phyloP scores from a whole-genome alignment of 139 green algal genomes.

The Monoraphidium neglectum region DNA sequence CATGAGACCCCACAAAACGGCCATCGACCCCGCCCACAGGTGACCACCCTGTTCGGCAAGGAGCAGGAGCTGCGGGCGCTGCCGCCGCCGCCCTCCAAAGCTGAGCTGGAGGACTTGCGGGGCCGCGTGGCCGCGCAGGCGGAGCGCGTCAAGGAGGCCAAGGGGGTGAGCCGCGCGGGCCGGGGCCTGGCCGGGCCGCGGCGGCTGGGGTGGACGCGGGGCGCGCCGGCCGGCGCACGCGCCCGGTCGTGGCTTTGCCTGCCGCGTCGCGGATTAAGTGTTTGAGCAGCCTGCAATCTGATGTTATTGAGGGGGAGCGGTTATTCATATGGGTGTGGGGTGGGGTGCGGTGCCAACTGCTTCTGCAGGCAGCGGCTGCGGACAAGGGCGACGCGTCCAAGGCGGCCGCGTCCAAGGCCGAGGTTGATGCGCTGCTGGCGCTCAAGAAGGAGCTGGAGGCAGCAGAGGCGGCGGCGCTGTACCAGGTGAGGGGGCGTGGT shows the following conservation, averaged over 20 bases:
- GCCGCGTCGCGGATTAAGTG: too few species aligned
- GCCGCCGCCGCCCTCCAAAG: conserved; percentile 20
- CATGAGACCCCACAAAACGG: neutral
- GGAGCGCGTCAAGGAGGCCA: conserved; percentile 74
- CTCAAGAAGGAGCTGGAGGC: conserved; percentile 72
- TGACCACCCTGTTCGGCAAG: conserved; percentile 71
- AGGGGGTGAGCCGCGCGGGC: conserved; percentile 51
- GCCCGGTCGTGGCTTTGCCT: too few species aligned
- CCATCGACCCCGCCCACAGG: conserved; percentile 37
- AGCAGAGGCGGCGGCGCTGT: conserved; percentile 52
- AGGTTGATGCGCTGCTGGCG: conserved; percentile 61
- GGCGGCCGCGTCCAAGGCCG: conserved; percentile 47
- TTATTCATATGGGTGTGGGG: too few species aligned
- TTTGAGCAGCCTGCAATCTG: too few species aligned
- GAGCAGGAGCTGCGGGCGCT: conserved; percentile 38
- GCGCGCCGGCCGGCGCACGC: too few species aligned
- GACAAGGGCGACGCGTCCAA: conserved; percentile 56
- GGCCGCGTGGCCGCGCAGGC: conserved; percentile 57
- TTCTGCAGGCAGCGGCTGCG: neutral
- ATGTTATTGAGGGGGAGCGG: too few species aligned
- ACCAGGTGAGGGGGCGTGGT: neutral
- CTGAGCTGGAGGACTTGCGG: conserved; percentile 60
- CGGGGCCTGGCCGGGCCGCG: too few species aligned
- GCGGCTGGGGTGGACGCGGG: too few species aligned
- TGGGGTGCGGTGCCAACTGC: too few species aligned